Evolutionary conservation across 2,329 filamentous ascomycete species (phyloP).

Genomic region (Fusarium musae): DNA sequence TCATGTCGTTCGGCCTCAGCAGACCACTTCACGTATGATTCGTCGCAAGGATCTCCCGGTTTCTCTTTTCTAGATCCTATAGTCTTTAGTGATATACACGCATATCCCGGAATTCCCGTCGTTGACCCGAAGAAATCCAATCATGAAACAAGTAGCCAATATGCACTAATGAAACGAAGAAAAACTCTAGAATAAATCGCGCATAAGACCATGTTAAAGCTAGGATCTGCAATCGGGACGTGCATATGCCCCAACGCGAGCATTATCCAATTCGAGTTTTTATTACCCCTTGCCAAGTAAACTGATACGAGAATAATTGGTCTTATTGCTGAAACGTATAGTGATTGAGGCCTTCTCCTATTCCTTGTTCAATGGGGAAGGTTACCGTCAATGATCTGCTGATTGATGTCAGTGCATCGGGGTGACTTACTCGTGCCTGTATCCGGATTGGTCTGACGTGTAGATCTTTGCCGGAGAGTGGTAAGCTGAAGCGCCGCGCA

Average conservation of each 20-base stretch:
- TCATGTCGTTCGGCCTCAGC: background rate
- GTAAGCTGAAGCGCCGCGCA: background rate
- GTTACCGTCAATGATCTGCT: background rate
- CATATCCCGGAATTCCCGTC: background rate
- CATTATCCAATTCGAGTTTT: background rate
- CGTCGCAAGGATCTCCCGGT: background rate
- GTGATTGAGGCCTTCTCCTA: background rate
- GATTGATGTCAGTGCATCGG: conserved; percentile 1
- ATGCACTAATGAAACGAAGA: background rate
- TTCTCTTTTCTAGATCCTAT: background rate
- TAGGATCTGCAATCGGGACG: conserved; percentile 9
- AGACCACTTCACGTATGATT: background rate
- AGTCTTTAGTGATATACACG: background rate
- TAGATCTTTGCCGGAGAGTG: conserved; percentile 14
- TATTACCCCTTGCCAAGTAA: conserved; percentile 4
- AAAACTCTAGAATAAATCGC: conserved; percentile 35
- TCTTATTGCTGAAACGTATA: background rate
- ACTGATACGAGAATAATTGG: background rate
- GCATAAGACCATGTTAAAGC: conserved; percentile 2
- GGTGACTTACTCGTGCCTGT: conserved; percentile 7
- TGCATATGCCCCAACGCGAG: conserved; percentile 4
- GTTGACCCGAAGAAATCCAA: background rate
- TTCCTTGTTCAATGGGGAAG: background rate
- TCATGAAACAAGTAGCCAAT: background rate
- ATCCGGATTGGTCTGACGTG: background rate